A percentile compares a stretch with the other conserved stretches of the same genome.
phyloP scores from a whole-genome alignment of 2,329 filamentous ascomycete species.

The Ophiostoma ips region DNA sequence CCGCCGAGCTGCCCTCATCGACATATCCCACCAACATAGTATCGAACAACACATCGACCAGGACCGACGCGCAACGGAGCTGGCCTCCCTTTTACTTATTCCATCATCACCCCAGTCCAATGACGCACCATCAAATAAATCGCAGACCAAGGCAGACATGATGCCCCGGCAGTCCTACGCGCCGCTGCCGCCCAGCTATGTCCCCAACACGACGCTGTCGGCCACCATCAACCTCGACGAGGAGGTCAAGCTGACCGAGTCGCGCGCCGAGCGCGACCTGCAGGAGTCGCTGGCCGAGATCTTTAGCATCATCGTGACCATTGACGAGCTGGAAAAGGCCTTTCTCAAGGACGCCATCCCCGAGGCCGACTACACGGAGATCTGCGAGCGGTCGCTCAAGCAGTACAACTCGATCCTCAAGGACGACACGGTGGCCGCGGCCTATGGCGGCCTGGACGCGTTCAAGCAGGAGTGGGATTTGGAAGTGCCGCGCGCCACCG shows the following conservation, averaged over 20 bases:
- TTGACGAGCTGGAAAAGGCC: conserved; percentile 91
- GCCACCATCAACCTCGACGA: conserved; percentile 91
- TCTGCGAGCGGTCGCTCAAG: conserved; percentile 82
- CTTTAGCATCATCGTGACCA: conserved; percentile 91
- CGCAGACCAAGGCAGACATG: too few relatives aligned
- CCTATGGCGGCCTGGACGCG: conserved; percentile 75
- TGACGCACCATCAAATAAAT: too few relatives aligned
- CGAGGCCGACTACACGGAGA: conserved; percentile 89
- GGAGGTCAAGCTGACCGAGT: conserved; percentile 82
- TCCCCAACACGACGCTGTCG: conserved; percentile 67
- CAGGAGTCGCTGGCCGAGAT: conserved; percentile 94
- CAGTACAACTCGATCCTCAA: conserved; percentile 93
- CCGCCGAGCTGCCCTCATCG: background rate
- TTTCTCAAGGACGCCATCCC: conserved; percentile 91
- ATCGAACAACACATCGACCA: conserved; percentile 15
- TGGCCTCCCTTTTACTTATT: too few relatives aligned
- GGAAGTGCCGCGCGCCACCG: conserved; percentile 86
- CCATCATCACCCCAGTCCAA: too few relatives aligned
- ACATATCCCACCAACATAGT: background rate
- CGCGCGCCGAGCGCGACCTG: conserved; percentile 75
- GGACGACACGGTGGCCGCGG: conserved; percentile 78
- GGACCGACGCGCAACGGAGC: too few relatives aligned
- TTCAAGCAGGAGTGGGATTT: conserved; percentile 94
- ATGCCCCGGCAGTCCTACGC: conserved; percentile 60
- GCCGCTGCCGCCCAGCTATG: conserved; percentile 81